Evolutionary conservation across 2,329 filamentous ascomycete genomes (phyloP).

Genomic region (Phyllosticta paracitricarpa): DNA sequence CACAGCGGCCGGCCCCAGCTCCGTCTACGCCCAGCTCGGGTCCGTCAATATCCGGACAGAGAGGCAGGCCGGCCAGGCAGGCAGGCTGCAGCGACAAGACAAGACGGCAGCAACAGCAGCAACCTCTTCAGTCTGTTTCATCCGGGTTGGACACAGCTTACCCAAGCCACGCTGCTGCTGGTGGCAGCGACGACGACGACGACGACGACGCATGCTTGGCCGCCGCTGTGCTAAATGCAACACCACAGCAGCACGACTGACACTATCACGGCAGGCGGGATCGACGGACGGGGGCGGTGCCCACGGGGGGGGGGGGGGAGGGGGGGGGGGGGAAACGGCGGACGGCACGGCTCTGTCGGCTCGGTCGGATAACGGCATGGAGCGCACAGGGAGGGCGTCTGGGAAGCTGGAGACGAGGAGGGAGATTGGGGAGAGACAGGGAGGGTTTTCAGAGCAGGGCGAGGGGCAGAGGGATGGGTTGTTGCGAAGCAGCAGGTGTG

Average conservation of each 20-base stretch:
- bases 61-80: no score
- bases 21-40: neutral
- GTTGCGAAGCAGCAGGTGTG: neutral
- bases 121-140: neutral
- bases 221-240: neutral
- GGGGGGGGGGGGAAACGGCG: no score
- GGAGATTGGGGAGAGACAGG: neutral
- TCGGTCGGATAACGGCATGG: neutral
- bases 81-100: no score
- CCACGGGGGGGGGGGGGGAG: neutral
- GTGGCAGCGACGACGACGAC: neutral
- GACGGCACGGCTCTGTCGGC: neutral
- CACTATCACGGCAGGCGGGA: neutral
- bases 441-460: neutral
- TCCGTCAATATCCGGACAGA: neutral
- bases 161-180: neutral
- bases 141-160: neutral
- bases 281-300: neutral
- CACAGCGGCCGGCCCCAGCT: neutral
- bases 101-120: no score
- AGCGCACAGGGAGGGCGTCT: neutral
- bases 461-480: neutral
- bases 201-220: no score
- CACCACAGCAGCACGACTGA: neutral
- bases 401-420: neutral